Percentiles rank a stretch among this genome's conserved stretches.
phyloP scores from a whole-genome alignment of 2,329 filamentous ascomycete genomes.

The Gnomoniopsis smithogilvyi region DNA sequence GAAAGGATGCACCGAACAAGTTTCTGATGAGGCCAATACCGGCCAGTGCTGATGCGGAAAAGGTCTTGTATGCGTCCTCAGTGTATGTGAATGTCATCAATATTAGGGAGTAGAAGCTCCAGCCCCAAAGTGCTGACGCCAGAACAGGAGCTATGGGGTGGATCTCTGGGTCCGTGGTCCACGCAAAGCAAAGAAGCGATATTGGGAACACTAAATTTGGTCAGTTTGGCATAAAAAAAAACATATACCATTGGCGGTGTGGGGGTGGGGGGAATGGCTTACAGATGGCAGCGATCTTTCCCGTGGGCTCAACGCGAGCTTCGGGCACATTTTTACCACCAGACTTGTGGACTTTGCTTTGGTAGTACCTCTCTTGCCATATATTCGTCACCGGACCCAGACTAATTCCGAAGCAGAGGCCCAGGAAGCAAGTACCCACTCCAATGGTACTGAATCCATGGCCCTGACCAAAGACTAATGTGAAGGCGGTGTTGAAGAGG shows the following conservation, averaged over 20 bases:
- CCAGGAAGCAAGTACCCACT: constrained; percentile 37
- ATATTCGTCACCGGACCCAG: constrained; percentile 40
- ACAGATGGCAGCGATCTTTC: constrained; percentile 35
- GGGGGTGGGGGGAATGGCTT: constrained; percentile 17
- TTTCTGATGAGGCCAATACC: constrained; percentile 37
- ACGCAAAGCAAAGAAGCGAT: constrained; percentile 35
- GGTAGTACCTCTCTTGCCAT: constrained; percentile 41
- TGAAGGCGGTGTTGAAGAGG: constrained; percentile 46
- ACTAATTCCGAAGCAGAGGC: constrained; percentile 22
- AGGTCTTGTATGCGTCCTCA: constrained; percentile 44
- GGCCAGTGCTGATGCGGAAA: constrained; percentile 37
- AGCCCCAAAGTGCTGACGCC: constrained; percentile 46
- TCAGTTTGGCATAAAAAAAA: neutral
- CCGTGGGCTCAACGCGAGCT: constrained; percentile 34
- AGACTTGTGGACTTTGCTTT: constrained; percentile 26
- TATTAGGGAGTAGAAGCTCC: constrained; percentile 47
- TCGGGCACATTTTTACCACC: constrained; percentile 36
- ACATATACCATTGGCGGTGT: no score
- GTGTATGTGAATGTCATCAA: constrained; percentile 47
- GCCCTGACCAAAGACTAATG: constrained; percentile 44
- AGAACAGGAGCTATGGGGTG: constrained; percentile 46
- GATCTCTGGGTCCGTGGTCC: constrained; percentile 27
- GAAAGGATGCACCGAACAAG: constrained; percentile 35
- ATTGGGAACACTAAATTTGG: constrained; percentile 23
- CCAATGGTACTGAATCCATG: constrained; percentile 36